Evolutionary conservation across 2,329 filamentous ascomycete species (phyloP).

Genomic region (Onygenales sp.): DNA sequence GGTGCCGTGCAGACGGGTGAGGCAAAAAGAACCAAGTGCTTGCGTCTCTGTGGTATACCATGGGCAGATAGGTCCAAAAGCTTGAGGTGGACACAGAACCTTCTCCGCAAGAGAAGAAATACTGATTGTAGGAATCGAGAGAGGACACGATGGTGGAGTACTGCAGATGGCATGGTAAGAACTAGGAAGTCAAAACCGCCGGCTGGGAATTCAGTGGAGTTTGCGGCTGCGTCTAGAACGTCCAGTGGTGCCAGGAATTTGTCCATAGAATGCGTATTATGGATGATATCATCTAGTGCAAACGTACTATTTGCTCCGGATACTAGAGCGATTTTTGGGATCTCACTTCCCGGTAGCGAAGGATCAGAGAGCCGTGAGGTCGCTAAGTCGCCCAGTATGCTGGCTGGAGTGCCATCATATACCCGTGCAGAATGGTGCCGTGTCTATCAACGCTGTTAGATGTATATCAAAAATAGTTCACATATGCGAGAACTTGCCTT

Average conservation of each 20-base stretch:
- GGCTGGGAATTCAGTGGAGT: neutral
- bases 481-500: too few relatives aligned
- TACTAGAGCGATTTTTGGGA: slow-evolving; percentile 8
- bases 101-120: slow-evolving; percentile 6
- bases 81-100: neutral
- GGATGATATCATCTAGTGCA: slow-evolving; percentile 1
- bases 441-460: too few relatives aligned
- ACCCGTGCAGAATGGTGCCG: too few relatives aligned
- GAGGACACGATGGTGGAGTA: slow-evolving; percentile 4
- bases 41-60: too few relatives aligned
- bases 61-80: too few relatives aligned
- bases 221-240: slow-evolving; percentile 1
- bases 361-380: neutral
- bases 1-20: too few relatives aligned
- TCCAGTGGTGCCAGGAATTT: slow-evolving; percentile 3
- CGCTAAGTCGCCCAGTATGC: too few relatives aligned
- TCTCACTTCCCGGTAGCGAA: too few relatives aligned
- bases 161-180: slow-evolving; percentile 8
- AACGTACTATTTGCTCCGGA: slow-evolving; percentile 5
- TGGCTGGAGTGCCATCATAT: too few relatives aligned
- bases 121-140: slow-evolving; percentile 5
- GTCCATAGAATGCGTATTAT: neutral
- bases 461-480: too few relatives aligned
- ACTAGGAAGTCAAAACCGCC: slow-evolving; percentile 6
- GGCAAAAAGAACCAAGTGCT: too few relatives aligned